phyloP scores from a whole-genome alignment of 768 basidiomycete species.

The Pleurotus tuber-regium region DNA sequence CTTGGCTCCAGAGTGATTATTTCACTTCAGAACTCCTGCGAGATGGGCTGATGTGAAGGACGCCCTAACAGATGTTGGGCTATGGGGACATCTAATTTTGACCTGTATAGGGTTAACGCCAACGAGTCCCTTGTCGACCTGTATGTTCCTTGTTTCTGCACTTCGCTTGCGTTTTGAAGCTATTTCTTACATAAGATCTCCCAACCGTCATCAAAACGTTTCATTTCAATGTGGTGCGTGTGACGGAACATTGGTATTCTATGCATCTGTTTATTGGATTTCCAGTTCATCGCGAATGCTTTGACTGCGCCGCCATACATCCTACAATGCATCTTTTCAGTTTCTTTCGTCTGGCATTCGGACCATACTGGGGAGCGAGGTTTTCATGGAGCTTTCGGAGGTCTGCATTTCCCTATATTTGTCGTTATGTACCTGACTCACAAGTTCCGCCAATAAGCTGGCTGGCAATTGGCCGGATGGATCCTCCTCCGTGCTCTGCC shows the following conservation, averaged over 20 bases:
- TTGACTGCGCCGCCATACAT: constrained; percentile 36
- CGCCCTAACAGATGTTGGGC: constrained; percentile 31
- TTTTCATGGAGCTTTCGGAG: constrained; percentile 33
- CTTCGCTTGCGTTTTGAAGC: background rate
- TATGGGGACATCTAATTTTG: constrained; percentile 35
- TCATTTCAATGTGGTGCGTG: constrained; percentile 27
- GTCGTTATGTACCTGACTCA: background rate
- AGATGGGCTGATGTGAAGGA: constrained; percentile 34
- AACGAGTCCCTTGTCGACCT: constrained; percentile 33
- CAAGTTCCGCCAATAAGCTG: constrained; percentile 20
- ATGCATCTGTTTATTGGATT: background rate
- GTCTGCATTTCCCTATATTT: constrained; percentile 14
- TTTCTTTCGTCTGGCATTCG: constrained; percentile 29
- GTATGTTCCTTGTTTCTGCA: constrained; percentile 18
- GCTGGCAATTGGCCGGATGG: constrained; percentile 37
- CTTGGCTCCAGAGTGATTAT: background rate
- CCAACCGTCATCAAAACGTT: constrained; percentile 38
- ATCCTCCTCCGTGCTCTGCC: constrained; percentile 32
- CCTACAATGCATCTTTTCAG: constrained; percentile 31
- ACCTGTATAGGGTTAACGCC: constrained; percentile 34
- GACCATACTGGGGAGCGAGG: constrained; percentile 32
- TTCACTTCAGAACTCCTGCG: constrained; percentile 25
- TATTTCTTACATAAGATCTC: constrained; percentile 24
- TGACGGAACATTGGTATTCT: background rate
- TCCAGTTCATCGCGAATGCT: constrained; percentile 30